Conservation (phyloP, 257 asterid species). For the Mitragyna speciosa region DNA sequence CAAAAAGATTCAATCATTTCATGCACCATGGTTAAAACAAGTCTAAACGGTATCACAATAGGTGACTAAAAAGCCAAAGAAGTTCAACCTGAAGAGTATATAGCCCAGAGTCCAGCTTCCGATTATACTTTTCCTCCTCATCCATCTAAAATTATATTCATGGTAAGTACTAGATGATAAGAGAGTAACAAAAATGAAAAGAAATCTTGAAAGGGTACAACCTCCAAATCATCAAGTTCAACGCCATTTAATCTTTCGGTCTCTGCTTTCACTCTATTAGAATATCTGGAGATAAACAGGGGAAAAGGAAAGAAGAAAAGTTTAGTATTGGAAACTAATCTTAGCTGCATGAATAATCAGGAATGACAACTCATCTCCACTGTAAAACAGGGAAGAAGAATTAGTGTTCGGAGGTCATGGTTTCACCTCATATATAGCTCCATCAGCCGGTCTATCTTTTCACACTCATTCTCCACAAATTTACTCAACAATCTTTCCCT, state of each 20-base stretch:
- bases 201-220: conserved; percentile 19
- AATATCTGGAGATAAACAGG: conserved; percentile 50
- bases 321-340: conserved; percentile 8
- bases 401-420: conserved; percentile 9
- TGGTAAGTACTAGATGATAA: conserved; percentile 1
- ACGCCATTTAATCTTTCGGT: conserved; percentile 57
- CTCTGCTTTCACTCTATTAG: conserved; percentile 82
- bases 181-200: background rate
- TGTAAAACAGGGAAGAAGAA: conserved; percentile 1
- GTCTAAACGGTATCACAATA: background rate
- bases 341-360: background rate
- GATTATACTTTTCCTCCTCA: conserved; percentile 82
- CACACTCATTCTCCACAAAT: conserved; percentile 95
- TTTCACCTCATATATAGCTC: conserved; percentile 88
- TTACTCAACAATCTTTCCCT: conserved; percentile 88
- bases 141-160: conserved; percentile 61
- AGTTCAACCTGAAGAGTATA: conserved; percentile 77
- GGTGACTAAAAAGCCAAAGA: background rate
- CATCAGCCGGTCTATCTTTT: conserved; percentile 96
- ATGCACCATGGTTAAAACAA: background rate
- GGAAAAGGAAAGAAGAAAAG: background rate
- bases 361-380: background rate
- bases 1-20: background rate
- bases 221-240: conserved; percentile 90
- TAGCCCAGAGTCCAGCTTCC: conserved; percentile 88